Conservation (phyloP, 805 yeast species). For the Allodekkera sacchari region DNA sequence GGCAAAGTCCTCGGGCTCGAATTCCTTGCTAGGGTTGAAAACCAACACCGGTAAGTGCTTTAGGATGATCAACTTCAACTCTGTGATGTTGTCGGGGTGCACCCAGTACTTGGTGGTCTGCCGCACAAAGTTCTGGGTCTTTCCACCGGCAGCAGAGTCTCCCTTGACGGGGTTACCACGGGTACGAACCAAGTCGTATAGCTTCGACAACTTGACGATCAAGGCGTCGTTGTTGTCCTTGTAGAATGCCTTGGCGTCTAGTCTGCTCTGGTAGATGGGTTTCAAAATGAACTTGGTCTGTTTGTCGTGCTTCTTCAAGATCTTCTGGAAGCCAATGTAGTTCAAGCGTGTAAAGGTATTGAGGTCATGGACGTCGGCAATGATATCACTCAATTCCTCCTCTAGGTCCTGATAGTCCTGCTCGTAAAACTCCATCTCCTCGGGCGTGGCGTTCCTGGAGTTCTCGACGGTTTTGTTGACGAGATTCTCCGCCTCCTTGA, state of each 20-base stretch:
- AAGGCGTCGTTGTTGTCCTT: conserved; percentile 88
- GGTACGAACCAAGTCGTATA: conserved; percentile 89
- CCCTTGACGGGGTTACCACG: conserved; percentile 94
- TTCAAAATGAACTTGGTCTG: conserved; percentile 69
- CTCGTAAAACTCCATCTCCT: conserved; percentile 33
- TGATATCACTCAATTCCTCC: conserved; percentile 73
- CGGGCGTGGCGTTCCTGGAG: conserved; percentile 29
- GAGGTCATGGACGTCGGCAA: conserved; percentile 95
- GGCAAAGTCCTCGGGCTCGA: conserved; percentile 89
- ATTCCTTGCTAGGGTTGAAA: conserved; percentile 93
- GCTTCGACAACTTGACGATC: conserved; percentile 80
- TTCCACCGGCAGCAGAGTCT: conserved; percentile 96
- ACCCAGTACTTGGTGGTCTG: conserved; percentile 99
- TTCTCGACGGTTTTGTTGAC: conserved; percentile 51
- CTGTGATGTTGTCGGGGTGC: conserved; percentile 96
- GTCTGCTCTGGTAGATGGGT: conserved; percentile 89
- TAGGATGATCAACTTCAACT: conserved; percentile 81
- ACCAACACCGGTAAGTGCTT: conserved; percentile 96
- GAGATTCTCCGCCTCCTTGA: conserved; percentile 69
- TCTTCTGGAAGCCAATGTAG: conserved; percentile 95
- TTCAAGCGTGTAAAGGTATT: conserved; percentile 90
- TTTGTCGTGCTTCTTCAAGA: conserved; percentile 94
- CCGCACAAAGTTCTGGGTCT: conserved; percentile 95
- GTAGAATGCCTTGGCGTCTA: conserved; percentile 91
- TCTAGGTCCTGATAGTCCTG: conserved; percentile 68